These are phyloP conservation scores for Wickerhamiella shivajii DNA, from an alignment of 805 yeast genomes.

Conservation along the genomic window DNA sequence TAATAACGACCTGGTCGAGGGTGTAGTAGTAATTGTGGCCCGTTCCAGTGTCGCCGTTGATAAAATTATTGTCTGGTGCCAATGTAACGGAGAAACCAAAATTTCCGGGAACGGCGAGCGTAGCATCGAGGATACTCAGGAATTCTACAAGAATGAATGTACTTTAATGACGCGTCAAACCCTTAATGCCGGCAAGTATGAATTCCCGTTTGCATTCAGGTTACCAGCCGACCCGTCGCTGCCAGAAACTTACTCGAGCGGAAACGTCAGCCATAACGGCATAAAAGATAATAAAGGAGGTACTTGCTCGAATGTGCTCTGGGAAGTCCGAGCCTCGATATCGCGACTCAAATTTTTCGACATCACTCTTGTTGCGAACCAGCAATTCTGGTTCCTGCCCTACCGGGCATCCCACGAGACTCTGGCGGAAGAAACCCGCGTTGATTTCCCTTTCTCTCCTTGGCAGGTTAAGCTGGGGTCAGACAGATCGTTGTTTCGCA, in stretches of 20 bases:
- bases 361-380: slow-evolving; percentile 3
- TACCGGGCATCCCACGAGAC: neutral
- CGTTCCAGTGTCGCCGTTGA: slow-evolving; percentile 1
- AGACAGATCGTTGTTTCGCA: neutral
- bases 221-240: slow-evolving; percentile 34
- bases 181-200: slow-evolving; percentile 43
- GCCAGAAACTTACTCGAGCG: slow-evolving; percentile 6
- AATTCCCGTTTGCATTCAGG: slow-evolving; percentile 58
- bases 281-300: slow-evolving; percentile 3
- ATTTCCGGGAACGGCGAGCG: neutral
- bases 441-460: slow-evolving; percentile 2
- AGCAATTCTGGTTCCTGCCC: slow-evolving; percentile 8
- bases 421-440: no score
- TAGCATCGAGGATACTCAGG: neutral
- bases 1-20: slow-evolving; percentile 2
- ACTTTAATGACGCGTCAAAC: no score
- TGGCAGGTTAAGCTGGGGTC: slow-evolving; percentile 2
- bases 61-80: slow-evolving; percentile 3
- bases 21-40: neutral
- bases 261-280: slow-evolving; percentile 3
- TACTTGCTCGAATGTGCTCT: slow-evolving; percentile 3
- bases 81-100: slow-evolving; percentile 4
- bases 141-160: slow-evolving; percentile 1
- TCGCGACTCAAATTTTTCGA: slow-evolving; percentile 7
- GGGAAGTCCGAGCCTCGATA: slow-evolving; percentile 5